A percentile compares a stretch with the other conserved stretches of the same genome.
phyloP scores from a whole-genome alignment of 1,284 basidiomycete species.

The Bjerkandera adusta region DNA sequence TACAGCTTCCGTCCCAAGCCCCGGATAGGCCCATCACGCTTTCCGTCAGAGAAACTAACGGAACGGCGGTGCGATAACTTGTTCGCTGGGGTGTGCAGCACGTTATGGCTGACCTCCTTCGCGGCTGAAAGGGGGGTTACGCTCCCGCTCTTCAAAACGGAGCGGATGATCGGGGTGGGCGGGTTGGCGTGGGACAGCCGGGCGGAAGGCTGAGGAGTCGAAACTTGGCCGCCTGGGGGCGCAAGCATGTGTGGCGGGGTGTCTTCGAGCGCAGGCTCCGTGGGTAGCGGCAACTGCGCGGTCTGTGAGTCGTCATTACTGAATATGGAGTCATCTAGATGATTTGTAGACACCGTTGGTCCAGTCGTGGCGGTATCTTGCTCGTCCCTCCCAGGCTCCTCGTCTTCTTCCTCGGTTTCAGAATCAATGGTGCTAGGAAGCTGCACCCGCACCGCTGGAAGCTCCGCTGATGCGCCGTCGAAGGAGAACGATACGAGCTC shows the following conservation, averaged over 20 bases:
- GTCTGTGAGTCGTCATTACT: slow-evolving; percentile 5
- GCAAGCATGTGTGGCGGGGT: slow-evolving; percentile 21
- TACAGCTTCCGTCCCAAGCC: slow-evolving; percentile 46
- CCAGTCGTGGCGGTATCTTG: slow-evolving; percentile 11
- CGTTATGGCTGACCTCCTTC: slow-evolving; percentile 44
- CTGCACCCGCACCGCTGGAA: slow-evolving; percentile 30
- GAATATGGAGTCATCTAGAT: not conserved
- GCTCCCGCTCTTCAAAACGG: slow-evolving; percentile 52
- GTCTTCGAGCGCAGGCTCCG: slow-evolving; percentile 10
- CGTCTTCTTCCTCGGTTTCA: slow-evolving; percentile 21
- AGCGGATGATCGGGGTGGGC: slow-evolving; percentile 47
- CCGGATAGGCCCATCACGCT: slow-evolving; percentile 77
- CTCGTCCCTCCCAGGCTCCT: too few species aligned
- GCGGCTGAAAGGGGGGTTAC: slow-evolving; percentile 53
- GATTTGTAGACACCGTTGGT: slow-evolving; percentile 2
- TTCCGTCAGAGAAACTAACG: slow-evolving; percentile 94
- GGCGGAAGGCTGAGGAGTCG: slow-evolving; percentile 18
- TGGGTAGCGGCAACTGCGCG: slow-evolving; percentile 5
- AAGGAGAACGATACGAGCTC: slow-evolving; percentile 72
- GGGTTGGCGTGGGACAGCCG: slow-evolving; percentile 17
- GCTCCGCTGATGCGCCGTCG: slow-evolving; percentile 52
- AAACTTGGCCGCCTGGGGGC: slow-evolving; percentile 12
- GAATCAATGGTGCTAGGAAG: slow-evolving; percentile 13
- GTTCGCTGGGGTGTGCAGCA: slow-evolving; percentile 50
- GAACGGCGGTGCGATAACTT: slow-evolving; percentile 61